Evolutionary conservation across 306 rosid species (phyloP), one percentile per base, ranked within the genome.

Genomic region (Sicyos edulis): DNA sequence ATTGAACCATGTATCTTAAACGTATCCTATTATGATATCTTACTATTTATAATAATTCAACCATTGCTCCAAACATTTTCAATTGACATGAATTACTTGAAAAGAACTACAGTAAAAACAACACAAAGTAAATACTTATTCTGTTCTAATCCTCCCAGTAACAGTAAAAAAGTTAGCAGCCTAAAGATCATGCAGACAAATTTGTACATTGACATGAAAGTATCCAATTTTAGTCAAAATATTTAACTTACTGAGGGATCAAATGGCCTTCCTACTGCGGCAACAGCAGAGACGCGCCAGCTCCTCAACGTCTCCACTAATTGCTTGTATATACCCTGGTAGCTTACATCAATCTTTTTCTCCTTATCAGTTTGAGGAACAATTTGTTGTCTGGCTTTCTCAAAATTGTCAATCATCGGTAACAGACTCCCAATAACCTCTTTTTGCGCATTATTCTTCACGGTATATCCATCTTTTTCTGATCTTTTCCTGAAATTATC

Each of bases 251-350:
- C 99, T 47, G 80, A 72, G 29, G 97, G 99, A 83, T 93, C 91
- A 75, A 93, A 93, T 51, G 90, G 97, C 83, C 86, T 88, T 62
- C 97, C 97, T 32, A 87, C 83, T 6, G 96, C 87, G 61, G 97
- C 82, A 21, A 93, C 82, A 21, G 79, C 84, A 37, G 97, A 79
- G 75, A 93, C 96, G 11, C 54, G 74, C 85, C 86, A 83, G 78
- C 89, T 88, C 83, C 87, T 83, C 92, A 93, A 60, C 62, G 79
- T 54, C 83, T 93, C 99, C 37, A 93, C 97, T 29, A 93, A 91
- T 69, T 93, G 99, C 82, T 88, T 93, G 79, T 93, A 93, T 77
- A 93, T 91, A 63, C 92, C 93, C 82, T 87, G 99, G 82, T 93
- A 90, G 78, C 99, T 93, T 34, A 72, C 85, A 75, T 88, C 89